Base-by-base conservation (phyloP, 2,329 filamentous ascomycete species). In the Pleomassaria siparia region DNA sequence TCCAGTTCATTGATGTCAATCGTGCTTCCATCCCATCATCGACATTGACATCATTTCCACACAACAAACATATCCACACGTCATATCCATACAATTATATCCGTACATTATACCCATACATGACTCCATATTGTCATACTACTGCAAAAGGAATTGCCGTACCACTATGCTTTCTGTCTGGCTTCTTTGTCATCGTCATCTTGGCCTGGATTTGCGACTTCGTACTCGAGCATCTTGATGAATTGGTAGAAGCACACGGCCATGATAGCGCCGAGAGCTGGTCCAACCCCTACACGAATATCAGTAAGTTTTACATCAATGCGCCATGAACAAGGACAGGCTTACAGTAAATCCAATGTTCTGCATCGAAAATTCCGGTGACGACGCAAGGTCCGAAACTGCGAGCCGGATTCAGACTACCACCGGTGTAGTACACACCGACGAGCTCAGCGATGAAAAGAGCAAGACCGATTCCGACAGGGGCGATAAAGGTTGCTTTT, bases 401-500 rank as follows among this genome's bases (percentile, higher is more conserved):
- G 40, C 75, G 72, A 12, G 75, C 74, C 7, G 75, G 74, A 44
- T 77, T 77, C 21, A 76, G 65, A 2, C 69, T 72, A 28, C 74
- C 73, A 32, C 74, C 74, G 2, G 74, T 76, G 57, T 73, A 76
- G 62, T 69, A 75, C 18, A 76, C 73, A 70, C 77, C 77, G 15
- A 74, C 71, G 30, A 82, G 58, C 48, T 82, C 75, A 0, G 73
- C 72, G 45, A 89, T 78, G 69, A 90, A 89, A 51, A 90, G 78
- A 0, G 85, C 78, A 7, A 89, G 71, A 1, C 87, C 88, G 58
- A 91, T 88, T 11, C 84, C 86, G 3, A 90, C 72, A 0, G 87
- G 87, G 0, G 86, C 87, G 2, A 89, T 72, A 62, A 81, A 88
- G 0, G 86, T 89, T 3, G 82, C 82, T 42, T 10, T 36, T 18